Conservation (phyloP, 306 rosid genomes). For the Gastrolobium bilobum region DNA sequence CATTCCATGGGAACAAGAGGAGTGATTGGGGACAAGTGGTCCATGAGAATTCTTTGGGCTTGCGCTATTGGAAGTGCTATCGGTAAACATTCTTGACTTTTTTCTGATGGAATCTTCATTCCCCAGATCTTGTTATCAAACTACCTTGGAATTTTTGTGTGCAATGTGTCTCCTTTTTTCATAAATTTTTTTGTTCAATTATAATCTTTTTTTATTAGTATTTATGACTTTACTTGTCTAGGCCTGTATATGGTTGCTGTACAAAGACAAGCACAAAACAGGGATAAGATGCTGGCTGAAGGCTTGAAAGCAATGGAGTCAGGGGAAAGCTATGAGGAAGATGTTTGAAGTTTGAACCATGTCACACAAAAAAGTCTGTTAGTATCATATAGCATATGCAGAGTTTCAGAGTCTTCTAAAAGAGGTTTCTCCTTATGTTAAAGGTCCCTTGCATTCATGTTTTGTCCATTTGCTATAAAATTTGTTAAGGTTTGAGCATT, state of each 20-base stretch:
- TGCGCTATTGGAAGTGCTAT: conserved; percentile 63
- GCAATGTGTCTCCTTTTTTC: background rate
- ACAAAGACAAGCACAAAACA: conserved; percentile 56
- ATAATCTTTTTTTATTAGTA: conserved; percentile 19
- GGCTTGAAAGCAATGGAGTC: conserved; percentile 51
- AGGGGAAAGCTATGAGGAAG: conserved; percentile 36
- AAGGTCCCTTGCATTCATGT: conserved; percentile 16
- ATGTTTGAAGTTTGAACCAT: conserved; percentile 38
- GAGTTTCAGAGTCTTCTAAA: conserved; percentile 33
- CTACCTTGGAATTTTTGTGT: conserved; percentile 15
- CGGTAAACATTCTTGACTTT: conserved; percentile 46
- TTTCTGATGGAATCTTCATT: conserved; percentile 16
- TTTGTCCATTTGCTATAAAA: conserved; percentile 22
- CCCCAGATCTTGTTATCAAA: conserved; percentile 16
- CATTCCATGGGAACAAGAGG: conserved; percentile 58
- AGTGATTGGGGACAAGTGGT: conserved; percentile 60
- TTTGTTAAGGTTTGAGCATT: conserved; percentile 16
- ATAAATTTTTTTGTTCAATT: background rate
- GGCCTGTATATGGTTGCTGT: conserved; percentile 63
- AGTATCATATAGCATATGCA: conserved; percentile 10
- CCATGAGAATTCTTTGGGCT: conserved; percentile 67
- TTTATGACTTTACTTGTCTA: conserved; percentile 40
- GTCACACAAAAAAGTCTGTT: conserved; percentile 7
- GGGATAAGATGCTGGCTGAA: conserved; percentile 60
- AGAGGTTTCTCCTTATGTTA: conserved; percentile 24